A percentile compares a stretch with the other conserved stretches of the same genome.
Evolutionary conservation across 805 yeast genomes (phyloP).

Genomic region (Lipomyces kockii): DNA sequence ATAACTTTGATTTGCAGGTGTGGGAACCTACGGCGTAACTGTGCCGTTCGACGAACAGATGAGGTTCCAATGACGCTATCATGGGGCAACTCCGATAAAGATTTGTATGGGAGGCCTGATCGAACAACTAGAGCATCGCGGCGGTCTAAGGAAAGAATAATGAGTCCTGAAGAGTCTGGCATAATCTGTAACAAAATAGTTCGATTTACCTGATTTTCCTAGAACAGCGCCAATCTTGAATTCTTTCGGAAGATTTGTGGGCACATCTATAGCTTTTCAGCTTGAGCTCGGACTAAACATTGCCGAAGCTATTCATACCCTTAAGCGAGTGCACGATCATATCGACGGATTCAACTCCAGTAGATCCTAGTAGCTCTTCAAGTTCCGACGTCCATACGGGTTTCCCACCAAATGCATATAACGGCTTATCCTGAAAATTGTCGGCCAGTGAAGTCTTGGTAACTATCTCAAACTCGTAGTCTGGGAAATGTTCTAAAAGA

Average conservation of each 20-base stretch:
- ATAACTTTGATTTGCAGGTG: constrained; percentile 77
- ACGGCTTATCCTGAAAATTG: constrained; percentile 78
- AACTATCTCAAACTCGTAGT: constrained; percentile 68
- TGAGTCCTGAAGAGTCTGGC: too few relatives aligned
- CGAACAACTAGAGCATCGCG: constrained; percentile 83
- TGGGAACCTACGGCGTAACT: constrained; percentile 78
- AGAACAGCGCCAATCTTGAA: constrained; percentile 87
- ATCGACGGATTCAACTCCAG: constrained; percentile 71
- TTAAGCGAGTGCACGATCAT: constrained; percentile 91
- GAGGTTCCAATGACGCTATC: constrained; percentile 94
- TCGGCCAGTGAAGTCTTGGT: constrained; percentile 91
- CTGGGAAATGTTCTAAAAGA: constrained; percentile 65
- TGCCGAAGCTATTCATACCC: constrained; percentile 55
- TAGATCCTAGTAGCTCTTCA: constrained; percentile 71
- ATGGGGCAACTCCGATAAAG: constrained; percentile 74
- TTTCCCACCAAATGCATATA: constrained; percentile 95
- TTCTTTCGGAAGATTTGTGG: constrained; percentile 86
- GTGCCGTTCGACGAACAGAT: constrained; percentile 91
- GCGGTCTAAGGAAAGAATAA: constrained; percentile 60
- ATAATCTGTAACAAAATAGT: too few relatives aligned
- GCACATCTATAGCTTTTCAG: constrained; percentile 49
- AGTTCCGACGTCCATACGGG: constrained; percentile 95
- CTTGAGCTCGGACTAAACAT: too few relatives aligned
- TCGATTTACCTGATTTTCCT: constrained; percentile 58
- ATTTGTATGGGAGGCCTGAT: constrained; percentile 62